Conservation (phyloP, 306 rosid genomes). For the Dicorynia guianensis region DNA sequence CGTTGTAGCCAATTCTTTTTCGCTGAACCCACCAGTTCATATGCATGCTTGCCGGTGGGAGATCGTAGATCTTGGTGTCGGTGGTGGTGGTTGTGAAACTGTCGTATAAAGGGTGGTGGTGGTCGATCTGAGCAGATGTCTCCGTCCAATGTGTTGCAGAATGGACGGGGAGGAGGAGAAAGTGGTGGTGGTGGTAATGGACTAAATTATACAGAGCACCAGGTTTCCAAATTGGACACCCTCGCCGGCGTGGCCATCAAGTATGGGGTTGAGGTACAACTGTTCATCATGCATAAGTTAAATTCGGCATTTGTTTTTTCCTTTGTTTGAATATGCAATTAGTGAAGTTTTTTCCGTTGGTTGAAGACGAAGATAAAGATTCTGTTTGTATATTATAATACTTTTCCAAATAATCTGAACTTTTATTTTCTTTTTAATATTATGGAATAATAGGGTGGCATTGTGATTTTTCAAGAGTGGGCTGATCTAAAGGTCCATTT, state of each 20-base stretch:
- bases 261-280: constrained; percentile 67
- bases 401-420: constrained; percentile 7
- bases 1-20: background rate
- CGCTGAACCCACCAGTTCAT: background rate
- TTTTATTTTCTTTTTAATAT: constrained; percentile 6
- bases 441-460: background rate
- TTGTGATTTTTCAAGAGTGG: background rate
- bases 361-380: constrained; percentile 19
- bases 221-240: constrained; percentile 62
- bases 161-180: constrained; percentile 18
- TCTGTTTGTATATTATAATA: constrained; percentile 8
- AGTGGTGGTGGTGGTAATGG: constrained; percentile 39
- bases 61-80: constrained; percentile 24
- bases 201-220: constrained; percentile 55
- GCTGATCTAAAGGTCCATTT: constrained; percentile 28
- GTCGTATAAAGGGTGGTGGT: background rate
- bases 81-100: background rate
- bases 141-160: constrained; percentile 45
- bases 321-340: background rate
- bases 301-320: background rate
- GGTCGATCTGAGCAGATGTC: constrained; percentile 43
- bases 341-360: constrained; percentile 20
- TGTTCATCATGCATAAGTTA: background rate
- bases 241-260: constrained; percentile 71
- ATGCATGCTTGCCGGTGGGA: background rate